Base-by-base conservation (phyloP, 768 basidiomycete genomes). In the Mycena crocata region DNA sequence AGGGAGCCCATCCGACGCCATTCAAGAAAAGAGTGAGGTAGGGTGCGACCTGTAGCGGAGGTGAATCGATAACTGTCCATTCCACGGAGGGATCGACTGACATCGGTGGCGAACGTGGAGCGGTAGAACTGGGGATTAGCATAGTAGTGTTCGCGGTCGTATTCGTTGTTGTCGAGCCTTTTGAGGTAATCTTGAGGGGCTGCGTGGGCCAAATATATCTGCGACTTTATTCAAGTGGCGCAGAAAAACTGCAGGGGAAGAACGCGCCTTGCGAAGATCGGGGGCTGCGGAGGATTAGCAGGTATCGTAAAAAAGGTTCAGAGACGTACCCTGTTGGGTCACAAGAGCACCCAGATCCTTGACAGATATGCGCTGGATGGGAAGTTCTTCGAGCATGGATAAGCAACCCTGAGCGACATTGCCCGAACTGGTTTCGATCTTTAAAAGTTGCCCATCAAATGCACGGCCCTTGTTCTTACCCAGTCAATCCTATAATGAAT, bases 21-120 rank as follows among this genome's bases (percentile, higher is more conserved):
- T 98, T 95, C 55, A 97, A 81, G 66, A 97, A 85, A 9, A 96
- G 85, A 0, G 93, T 94, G 5, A 95, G 82, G 76, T 93, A 94
- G 0, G 94, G 95, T 1, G 94, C 93, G 34, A 96, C 83, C 93
- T 95, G 64, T 13, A 10, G n/a, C 35, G 35, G 35, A 37, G 28
- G 13, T 13, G 5, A n/a, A 30, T 54, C 8, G 49, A 34, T 12
- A 15, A 48, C 6, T 45, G 9, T 12, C 10, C n/a, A n/a, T 31
- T 10, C 32, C 17, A 37, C 3, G 9, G 8, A 24, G 26, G 56
- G 39, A 10, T 1, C n/a, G 21, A 24, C 17, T 23, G 64, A 93
- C 95, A 80, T 85, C 88, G 4, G 87, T 83, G 60, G 86, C 83
- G 74, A 98, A 96, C 4, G 83, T 81, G 10, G 93, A 93, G 2